phyloP scores from a whole-genome alignment of 148 eudicot genomes.

The Cornus florida region DNA sequence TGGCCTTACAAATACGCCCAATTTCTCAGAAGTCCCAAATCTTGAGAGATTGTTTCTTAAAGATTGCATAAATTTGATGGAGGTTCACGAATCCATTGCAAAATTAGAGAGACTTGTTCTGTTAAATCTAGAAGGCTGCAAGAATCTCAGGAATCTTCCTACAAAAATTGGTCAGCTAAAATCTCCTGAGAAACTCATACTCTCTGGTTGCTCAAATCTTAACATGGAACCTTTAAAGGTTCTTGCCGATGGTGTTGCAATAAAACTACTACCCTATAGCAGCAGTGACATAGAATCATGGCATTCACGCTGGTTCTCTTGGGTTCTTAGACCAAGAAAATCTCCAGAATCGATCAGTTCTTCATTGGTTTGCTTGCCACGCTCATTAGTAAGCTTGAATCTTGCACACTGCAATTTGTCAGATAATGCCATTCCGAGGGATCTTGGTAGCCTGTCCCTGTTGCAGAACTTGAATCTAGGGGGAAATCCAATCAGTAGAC shows the following conservation, averaged over 20 bases:
- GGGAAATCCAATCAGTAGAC: neutral
- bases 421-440: neutral
- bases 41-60: neutral
- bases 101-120: neutral
- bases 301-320: neutral
- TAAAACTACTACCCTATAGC: neutral
- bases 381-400: neutral
- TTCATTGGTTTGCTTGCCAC: neutral
- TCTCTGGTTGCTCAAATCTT: constrained; percentile 6
- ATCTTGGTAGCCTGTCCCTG: neutral
- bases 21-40: neutral
- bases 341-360: neutral
- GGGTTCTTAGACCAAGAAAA: neutral
- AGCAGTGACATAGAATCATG: neutral
- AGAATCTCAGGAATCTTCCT: constrained; percentile 6
- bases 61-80: neutral
- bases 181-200: neutral
- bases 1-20: neutral
- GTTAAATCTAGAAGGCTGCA: constrained; percentile 3
- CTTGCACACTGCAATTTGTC: neutral
- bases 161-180: neutral
- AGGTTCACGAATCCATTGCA: constrained; percentile 9
- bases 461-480: neutral
- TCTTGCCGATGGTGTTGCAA: constrained; percentile 2
- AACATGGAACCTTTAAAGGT: too few species aligned